Evolutionary conservation across 352 stramenopile species (phyloP), one percentile per base, ranked within the genome.

Genomic region (Phytophthora cryptogea): DNA sequence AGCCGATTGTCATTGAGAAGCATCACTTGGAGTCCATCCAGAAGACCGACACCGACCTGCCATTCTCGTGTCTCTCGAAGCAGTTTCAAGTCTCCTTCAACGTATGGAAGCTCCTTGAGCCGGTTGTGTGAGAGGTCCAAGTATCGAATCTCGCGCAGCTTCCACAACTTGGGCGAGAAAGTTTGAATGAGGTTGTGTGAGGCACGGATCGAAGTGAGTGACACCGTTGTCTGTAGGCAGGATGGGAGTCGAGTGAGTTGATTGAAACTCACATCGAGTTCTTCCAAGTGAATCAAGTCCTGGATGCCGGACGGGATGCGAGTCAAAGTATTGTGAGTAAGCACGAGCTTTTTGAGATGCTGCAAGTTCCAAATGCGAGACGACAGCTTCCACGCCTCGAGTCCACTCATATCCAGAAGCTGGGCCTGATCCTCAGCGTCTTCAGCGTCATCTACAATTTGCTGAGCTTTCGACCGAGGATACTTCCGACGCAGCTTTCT

Each of bases 341-440:
- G 57, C 5, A 73, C 56, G 8, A 92, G 66, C 6, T 42, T 67
- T 14, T 59, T 55, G 8, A 92, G 46, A 30, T 62, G 54, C 48
- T 70, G 58, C n/a, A 92, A 51, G 46, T 89, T 90, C 83, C 83
- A 92, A 27, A 92, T 79, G 1, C 80, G 80, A 39, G 74, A 78
- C 39, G 83, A 88, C 16, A 92, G 31, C 26, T 72, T 76, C 63
- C 70, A 78, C 4, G 69, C 75, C n/a, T 80, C 53, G 0, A 92
- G 47, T 0, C 58, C 55, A n/a, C 77, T 86, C 54, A 92, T 30
- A 39, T 90, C 68, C 9, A 92, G 65, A 17, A 48, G 8, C 7
- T 54, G 50, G 7, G 47, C 56, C 10, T 68, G 27, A 14, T 68
- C 57, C 0, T 16, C 63, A 2, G 42, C 45, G 44, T 90, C 78